Conservation (phyloP, 108 stramenopile species). For the Bacterosira constricta region DNA sequence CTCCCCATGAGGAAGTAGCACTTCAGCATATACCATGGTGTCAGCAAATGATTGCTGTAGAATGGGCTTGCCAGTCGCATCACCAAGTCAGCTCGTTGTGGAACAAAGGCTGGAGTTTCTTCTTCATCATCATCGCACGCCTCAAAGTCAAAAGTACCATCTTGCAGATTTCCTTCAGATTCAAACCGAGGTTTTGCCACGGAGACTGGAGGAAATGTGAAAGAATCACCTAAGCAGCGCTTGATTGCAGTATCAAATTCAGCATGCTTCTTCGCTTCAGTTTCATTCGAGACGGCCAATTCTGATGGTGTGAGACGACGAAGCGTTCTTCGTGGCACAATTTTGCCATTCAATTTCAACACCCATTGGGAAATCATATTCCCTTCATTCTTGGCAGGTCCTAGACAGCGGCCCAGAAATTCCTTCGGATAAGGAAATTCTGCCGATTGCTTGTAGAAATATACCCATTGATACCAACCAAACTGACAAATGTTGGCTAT, state of each 20-base stretch:
- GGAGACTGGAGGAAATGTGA: background rate
- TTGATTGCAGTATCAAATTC: conserved; percentile 19
- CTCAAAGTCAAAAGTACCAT: conserved; percentile 13
- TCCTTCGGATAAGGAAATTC: too few species aligned
- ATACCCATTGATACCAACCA: conserved; percentile 42
- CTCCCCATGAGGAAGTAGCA: too few species aligned
- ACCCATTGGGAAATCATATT: too few species aligned
- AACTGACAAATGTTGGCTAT: conserved; percentile 37
- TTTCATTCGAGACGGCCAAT: background rate
- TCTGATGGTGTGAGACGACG: conserved; percentile 25
- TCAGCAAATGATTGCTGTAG: conserved; percentile 27
- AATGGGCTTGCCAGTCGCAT: conserved; percentile 13
- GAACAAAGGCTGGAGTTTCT: background rate
- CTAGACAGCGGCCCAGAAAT: too few species aligned
- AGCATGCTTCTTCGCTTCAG: background rate
- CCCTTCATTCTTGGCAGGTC: conserved; percentile 33
- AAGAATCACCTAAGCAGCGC: conserved; percentile 4
- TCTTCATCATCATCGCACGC: conserved; percentile 18
- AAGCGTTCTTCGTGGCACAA: conserved; percentile 29
- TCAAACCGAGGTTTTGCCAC: too few species aligned
- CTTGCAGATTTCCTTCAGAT: too few species aligned
- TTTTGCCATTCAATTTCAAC: conserved; percentile 37
- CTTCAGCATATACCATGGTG: conserved; percentile 39
- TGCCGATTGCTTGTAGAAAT: too few species aligned
- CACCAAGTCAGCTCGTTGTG: conserved; percentile 33